Conservation (phyloP, 345 rosid species). For the Eucalyptus curtisii region DNA sequence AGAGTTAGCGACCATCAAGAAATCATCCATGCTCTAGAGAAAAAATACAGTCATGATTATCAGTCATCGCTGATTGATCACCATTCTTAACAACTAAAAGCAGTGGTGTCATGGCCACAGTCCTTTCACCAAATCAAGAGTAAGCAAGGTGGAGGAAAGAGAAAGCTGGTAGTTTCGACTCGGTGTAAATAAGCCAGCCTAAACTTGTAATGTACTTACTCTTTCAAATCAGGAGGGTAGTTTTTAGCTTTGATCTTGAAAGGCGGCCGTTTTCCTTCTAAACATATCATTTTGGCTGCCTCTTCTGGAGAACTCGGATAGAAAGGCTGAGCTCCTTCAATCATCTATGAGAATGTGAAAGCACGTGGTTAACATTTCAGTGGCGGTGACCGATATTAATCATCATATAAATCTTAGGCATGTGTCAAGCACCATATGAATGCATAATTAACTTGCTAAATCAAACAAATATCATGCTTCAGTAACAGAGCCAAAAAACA, state of each 20-base stretch:
- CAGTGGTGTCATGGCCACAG: background rate
- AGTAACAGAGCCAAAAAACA: background rate
- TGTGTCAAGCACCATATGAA: background rate
- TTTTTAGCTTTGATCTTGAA: constrained; percentile 54
- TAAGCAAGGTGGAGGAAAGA: background rate
- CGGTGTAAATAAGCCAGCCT: background rate
- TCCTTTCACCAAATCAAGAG: background rate
- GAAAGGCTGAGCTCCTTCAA: constrained; percentile 77
- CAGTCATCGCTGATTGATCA: background rate
- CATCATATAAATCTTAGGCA: background rate
- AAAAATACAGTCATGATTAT: background rate
- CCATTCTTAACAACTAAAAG: background rate
- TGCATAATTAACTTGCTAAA: background rate
- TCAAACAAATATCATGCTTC: background rate
- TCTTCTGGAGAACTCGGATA: constrained; percentile 65
- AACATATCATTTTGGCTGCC: constrained; percentile 45
- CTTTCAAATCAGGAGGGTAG: constrained; percentile 73
- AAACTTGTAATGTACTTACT: constrained; percentile 32
- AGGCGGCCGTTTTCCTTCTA: constrained; percentile 59
- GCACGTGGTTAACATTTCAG: background rate
- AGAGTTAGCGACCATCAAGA: background rate
- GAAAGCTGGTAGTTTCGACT: background rate
- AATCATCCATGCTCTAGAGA: background rate
- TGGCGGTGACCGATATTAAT: background rate
- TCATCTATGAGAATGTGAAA: constrained; percentile 39